phyloP scores from a whole-genome alignment of 352 stramenopile genomes.

The Phytopythium montanum region DNA sequence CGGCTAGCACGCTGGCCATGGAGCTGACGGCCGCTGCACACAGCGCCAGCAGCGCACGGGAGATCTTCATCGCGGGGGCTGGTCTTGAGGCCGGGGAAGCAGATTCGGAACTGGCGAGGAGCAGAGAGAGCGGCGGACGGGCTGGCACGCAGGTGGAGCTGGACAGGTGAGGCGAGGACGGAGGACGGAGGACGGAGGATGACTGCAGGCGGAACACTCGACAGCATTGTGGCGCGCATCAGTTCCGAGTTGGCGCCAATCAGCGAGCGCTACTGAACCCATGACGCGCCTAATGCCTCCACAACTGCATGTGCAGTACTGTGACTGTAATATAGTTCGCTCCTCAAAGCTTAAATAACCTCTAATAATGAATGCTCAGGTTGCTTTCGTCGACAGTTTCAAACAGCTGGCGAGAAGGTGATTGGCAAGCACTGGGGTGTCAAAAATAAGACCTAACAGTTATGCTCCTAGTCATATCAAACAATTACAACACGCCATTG shows the following conservation, averaged over 20 bases:
- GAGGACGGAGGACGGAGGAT: background rate
- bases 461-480: too few species aligned
- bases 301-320: background rate
- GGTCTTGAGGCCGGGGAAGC: background rate
- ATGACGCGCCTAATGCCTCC: background rate
- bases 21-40: constrained; percentile 11
- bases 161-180: background rate
- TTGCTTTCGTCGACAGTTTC: background rate
- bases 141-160: background rate
- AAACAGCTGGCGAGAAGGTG: background rate
- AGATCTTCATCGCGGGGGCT: constrained; percentile 30
- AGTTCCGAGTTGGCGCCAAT: constrained; percentile 4
- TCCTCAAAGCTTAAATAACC: too few species aligned
- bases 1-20: constrained; percentile 7
- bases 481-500: too few species aligned
- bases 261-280: constrained; percentile 5
- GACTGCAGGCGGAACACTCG: background rate
- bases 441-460: too few species aligned
- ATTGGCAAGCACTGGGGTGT: constrained; percentile 5
- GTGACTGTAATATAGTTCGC: too few species aligned
- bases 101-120: constrained; percentile 22
- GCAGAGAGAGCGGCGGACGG: background rate
- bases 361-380: background rate
- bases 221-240: background rate
- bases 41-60: constrained; percentile 35